A percentile compares a stretch with the other conserved stretches of the same genome.
Conservation (phyloP, 2,329 filamentous ascomycete genomes). For the Arthrobotrys musiformis region DNA sequence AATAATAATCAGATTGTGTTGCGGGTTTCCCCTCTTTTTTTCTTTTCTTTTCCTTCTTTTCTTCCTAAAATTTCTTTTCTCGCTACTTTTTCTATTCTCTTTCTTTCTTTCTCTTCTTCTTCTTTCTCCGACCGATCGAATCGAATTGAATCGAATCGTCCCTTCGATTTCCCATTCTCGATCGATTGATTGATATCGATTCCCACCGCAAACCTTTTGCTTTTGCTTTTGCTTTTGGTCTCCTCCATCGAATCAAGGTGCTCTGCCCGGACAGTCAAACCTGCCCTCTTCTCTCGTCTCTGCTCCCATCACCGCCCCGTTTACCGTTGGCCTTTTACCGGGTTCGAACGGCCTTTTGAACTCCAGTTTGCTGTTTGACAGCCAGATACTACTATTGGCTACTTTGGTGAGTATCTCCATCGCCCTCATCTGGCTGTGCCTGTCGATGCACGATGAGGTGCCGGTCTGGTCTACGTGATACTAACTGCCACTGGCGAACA, state of each 20-base stretch:
- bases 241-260: background rate
- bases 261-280: background rate
- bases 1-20: conserved; percentile 3
- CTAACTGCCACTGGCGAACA: no score
- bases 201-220: background rate
- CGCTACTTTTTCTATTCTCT: background rate
- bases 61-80: no score
- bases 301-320: background rate
- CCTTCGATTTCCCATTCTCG: background rate
- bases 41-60: conserved; percentile 4
- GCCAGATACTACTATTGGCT: no score
- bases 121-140: no score
- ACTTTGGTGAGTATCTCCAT: no score
- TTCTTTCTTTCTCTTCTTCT: background rate
- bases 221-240: background rate
- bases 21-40: conserved; percentile 10
- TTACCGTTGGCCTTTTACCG: conserved; percentile 10
- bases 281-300: background rate
- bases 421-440: no score
- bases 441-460: no score
- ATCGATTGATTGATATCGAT: background rate
- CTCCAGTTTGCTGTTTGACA: background rate
- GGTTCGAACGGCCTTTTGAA: conserved; percentile 13
- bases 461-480: no score
- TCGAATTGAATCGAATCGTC: no score